These are phyloP conservation scores for Vitis labrusca DNA, from an alignment of 164 flowering plant species.

Conservation along the genomic window DNA sequence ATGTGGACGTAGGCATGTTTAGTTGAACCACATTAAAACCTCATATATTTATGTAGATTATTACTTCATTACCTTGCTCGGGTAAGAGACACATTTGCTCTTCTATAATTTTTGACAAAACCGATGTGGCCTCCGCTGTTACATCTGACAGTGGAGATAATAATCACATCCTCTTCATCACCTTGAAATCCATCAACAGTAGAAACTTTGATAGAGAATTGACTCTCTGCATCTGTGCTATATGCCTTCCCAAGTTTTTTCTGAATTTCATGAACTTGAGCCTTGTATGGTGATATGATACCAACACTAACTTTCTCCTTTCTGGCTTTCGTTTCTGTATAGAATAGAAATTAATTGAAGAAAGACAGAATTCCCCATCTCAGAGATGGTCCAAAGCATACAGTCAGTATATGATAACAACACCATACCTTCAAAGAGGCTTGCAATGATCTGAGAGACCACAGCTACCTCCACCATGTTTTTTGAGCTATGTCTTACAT, in stretches of 20 bases:
- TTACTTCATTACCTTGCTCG: neutral
- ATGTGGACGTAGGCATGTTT: too few relatives aligned
- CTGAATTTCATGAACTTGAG: slow-evolving; percentile 22
- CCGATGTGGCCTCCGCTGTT: slow-evolving; percentile 17
- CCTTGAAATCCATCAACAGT: slow-evolving; percentile 26
- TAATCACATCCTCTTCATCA: slow-evolving; percentile 38
- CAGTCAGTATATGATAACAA: too few relatives aligned
- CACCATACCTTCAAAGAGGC: neutral
- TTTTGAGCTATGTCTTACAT: neutral
- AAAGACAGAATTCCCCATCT: too few relatives aligned
- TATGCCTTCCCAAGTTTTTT: slow-evolving; percentile 10
- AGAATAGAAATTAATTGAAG: too few relatives aligned
- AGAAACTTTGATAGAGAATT: slow-evolving; percentile 13
- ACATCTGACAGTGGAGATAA: slow-evolving; percentile 36
- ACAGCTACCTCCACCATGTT: neutral
- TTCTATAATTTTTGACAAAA: neutral
- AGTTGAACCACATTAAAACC: too few relatives aligned
- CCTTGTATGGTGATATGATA: slow-evolving; percentile 28
- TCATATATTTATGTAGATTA: neutral
- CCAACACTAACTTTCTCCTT: slow-evolving; percentile 25
- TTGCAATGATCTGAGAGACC: neutral
- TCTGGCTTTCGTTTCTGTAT: neutral
- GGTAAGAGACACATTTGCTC: neutral
- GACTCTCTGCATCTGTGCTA: neutral
- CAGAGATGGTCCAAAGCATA: too few relatives aligned